phyloP scores from a whole-genome alignment of 495 filamentous ascomycete genomes.

The Stereocaulon alpinum region DNA sequence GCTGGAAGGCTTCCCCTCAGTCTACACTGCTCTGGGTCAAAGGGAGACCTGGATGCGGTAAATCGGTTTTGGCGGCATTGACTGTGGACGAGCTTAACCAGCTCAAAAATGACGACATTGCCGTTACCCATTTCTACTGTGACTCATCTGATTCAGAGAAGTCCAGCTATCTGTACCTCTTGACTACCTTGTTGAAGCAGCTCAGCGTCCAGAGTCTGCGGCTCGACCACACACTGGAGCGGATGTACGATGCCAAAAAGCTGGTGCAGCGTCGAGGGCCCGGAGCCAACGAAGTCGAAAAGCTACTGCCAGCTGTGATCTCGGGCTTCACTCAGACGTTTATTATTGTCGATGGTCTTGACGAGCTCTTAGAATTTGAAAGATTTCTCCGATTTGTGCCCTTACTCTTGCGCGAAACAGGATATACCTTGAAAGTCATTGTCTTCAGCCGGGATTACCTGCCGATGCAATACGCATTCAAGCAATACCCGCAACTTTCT shows the following conservation, averaged over 20 bases:
- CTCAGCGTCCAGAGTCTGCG: slow-evolving; percentile 1
- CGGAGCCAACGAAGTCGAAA: not conserved
- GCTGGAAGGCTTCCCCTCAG: not conserved
- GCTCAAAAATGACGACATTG: not conserved
- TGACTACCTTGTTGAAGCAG: not conserved
- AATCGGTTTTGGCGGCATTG: slow-evolving; percentile 5
- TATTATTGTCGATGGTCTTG: not conserved
- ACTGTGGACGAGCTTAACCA: not conserved
- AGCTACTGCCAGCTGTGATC: not conserved
- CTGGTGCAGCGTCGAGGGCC: not conserved
- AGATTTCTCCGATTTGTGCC: not conserved
- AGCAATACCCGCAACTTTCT: not conserved
- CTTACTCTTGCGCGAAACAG: not conserved
- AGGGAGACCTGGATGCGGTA: not conserved
- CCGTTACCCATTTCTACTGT: not conserved
- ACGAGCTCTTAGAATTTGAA: not conserved
- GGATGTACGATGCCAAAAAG: not conserved
- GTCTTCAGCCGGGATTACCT: not conserved
- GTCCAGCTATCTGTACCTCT: not conserved
- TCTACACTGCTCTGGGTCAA: slow-evolving; percentile 2
- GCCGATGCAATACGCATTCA: not conserved
- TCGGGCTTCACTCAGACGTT: not conserved
- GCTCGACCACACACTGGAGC: not conserved
- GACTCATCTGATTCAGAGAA: not conserved
- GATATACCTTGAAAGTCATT: not conserved